These are phyloP conservation scores for Penicillium sp. DNA, from an alignment of 2,329 filamentous ascomycete species.

Conservation along the genomic window DNA sequence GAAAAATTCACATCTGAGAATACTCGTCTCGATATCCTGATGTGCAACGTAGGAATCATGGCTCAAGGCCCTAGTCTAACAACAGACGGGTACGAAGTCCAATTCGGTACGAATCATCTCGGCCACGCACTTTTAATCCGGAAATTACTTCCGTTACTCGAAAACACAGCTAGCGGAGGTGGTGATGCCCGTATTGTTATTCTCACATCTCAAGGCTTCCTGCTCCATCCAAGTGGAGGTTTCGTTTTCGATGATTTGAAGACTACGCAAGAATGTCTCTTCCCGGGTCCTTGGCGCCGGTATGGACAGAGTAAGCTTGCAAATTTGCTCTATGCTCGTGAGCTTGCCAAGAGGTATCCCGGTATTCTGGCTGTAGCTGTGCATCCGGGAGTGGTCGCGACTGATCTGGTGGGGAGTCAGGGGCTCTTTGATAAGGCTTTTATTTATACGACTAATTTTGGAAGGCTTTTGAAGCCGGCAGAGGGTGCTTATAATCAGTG, in stretches of 20 bases:
- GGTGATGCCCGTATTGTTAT: constrained; percentile 25
- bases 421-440: constrained; percentile 6
- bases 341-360: constrained; percentile 43
- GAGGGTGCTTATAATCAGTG: constrained; percentile 44
- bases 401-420: constrained; percentile 32
- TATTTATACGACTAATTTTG: constrained; percentile 7
- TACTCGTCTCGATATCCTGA: constrained; percentile 46
- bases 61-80: constrained; percentile 40
- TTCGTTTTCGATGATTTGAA: constrained; percentile 15
- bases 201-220: constrained; percentile 19
- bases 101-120: constrained; percentile 54
- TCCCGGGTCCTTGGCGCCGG: constrained; percentile 31
- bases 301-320: constrained; percentile 54
- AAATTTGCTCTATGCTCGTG: constrained; percentile 46
- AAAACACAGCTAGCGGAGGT: constrained; percentile 6
- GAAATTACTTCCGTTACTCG: constrained; percentile 33
- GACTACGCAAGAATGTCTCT: constrained; percentile 9
- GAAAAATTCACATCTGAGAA: constrained; percentile 36
- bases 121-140: constrained; percentile 51
- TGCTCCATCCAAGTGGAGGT: constrained; percentile 12
- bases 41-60: constrained; percentile 52
- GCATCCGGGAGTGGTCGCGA: constrained; percentile 46
- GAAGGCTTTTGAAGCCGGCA: constrained; percentile 27
- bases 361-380: constrained; percentile 38
- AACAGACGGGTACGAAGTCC: constrained; percentile 51